Conservation (phyloP, 495 filamentous ascomycete genomes). For the Sporormia fimetaria region DNA sequence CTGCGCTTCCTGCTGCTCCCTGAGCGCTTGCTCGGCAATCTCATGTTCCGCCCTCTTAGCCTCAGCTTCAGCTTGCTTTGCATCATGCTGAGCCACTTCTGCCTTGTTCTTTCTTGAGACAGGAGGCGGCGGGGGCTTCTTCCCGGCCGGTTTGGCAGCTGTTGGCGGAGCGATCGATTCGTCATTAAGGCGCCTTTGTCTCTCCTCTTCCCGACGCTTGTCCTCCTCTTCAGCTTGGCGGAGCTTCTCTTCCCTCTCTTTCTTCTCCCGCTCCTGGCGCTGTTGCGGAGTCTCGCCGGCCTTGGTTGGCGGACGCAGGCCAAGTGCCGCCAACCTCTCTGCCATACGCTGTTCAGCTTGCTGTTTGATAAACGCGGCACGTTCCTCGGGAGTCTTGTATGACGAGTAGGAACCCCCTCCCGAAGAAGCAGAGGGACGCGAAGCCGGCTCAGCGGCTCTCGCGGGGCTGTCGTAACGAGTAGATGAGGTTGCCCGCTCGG, state of each 20-base stretch:
- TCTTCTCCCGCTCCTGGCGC: slow-evolving; percentile 75
- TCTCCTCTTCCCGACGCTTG: slow-evolving; percentile 73
- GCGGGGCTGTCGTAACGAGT: slow-evolving; percentile 32
- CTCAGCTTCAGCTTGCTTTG: slow-evolving; percentile 31
- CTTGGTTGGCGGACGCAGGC: slow-evolving; percentile 63
- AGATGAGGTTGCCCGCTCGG: slow-evolving; percentile 10
- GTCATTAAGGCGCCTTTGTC: slow-evolving; percentile 73
- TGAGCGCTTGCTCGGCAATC: slow-evolving; percentile 42
- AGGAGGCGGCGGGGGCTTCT: slow-evolving; percentile 76
- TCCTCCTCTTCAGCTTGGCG: slow-evolving; percentile 92
- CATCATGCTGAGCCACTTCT: slow-evolving; percentile 44
- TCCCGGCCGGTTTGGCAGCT: slow-evolving; percentile 44
- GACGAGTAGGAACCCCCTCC: slow-evolving; percentile 51
- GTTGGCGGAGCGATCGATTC: slow-evolving; percentile 58
- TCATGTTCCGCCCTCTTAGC: slow-evolving; percentile 36
- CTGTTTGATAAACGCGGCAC: slow-evolving; percentile 91
- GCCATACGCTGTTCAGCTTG: slow-evolving; percentile 96
- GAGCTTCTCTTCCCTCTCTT: slow-evolving; percentile 74
- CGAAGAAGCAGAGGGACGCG: slow-evolving; percentile 30
- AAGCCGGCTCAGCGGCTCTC: slow-evolving; percentile 32
- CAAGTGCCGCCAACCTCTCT: slow-evolving; percentile 88
- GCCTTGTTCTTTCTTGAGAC: slow-evolving; percentile 62
- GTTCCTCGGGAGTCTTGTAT: slow-evolving; percentile 84
- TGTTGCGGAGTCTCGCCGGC: slow-evolving; percentile 70
- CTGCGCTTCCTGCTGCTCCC: slow-evolving; percentile 67